Conservation (phyloP, 768 basidiomycete genomes). For the Suillus weaverae region DNA sequence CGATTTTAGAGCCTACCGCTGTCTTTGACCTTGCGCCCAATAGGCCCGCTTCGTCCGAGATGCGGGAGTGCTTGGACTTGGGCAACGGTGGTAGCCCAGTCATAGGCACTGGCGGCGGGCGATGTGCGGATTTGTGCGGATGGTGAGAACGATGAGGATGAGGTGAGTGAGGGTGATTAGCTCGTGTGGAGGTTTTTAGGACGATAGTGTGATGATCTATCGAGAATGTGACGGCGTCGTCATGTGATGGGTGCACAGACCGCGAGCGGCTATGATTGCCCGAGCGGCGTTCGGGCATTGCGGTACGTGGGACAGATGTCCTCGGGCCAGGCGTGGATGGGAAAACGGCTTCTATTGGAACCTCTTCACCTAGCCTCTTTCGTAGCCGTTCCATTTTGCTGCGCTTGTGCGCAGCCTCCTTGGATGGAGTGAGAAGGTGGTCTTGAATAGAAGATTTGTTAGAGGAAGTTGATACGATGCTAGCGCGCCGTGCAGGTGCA, state of each 20-base stretch:
- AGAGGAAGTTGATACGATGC: conserved; percentile 24
- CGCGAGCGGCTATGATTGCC: conserved; percentile 10
- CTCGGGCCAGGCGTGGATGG: conserved; percentile 25
- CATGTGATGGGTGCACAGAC: conserved; percentile 12
- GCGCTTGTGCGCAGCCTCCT: conserved; percentile 40
- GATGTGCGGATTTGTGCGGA: conserved; percentile 21
- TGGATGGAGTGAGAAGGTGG: conserved; percentile 32
- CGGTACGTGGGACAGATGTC: conserved; percentile 14
- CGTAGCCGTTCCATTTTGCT: conserved; percentile 65
- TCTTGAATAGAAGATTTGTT: conserved; percentile 26
- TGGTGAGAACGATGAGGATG: conserved; percentile 13
- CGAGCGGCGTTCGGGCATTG: neutral
- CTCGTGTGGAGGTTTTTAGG: conserved; percentile 18
- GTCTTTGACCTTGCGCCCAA: conserved; percentile 22
- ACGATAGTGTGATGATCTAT: conserved; percentile 27
- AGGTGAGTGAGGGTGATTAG: conserved; percentile 15
- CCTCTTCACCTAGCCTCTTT: conserved; percentile 60
- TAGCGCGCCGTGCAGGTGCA: conserved; percentile 16
- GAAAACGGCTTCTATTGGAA: conserved; percentile 64
- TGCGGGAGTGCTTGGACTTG: conserved; percentile 17
- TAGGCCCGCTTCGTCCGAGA: conserved; percentile 18
- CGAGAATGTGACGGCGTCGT: conserved; percentile 26
- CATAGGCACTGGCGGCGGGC: conserved; percentile 24
- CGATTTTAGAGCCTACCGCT: conserved; percentile 25
- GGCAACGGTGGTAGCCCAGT: conserved; percentile 25